Evolutionary conservation across 495 filamentous ascomycete species (phyloP), one percentile per base, ranked within the genome.

Genomic region (Annulohypoxylon bovei): DNA sequence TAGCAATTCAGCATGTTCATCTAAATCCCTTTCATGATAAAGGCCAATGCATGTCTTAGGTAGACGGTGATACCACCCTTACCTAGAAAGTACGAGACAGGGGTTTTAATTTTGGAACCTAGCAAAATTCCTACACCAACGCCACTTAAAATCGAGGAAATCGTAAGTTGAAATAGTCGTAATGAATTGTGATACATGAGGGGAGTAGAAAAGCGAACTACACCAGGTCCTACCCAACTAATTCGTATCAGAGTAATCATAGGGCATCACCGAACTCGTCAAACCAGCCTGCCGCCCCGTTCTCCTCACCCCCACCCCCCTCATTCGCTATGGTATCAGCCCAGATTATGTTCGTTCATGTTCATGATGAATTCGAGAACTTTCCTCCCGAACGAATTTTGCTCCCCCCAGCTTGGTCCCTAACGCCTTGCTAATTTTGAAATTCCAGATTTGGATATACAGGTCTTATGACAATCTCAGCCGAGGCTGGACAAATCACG

Each of bases 341-440:
- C 33, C 53, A 33, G 46, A 7, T 66, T 40, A 32, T 37, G 40
- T 50, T n/a, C 46, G 23, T 50, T 27, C 23, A 6, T 25, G 40
- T 46, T 64, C 23, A 39, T 56, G 23, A 39, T 22, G 32, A 50
- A 39, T 56, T 46, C 58, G 23, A 54, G 39, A 62, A 37, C 33
- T 12, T 62, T 47, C 62, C 59, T 47, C 52, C 53, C 49, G 33
- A 65, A 42, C 52, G 58, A 44, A 18, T 71, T 71, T 67, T 68
- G 22, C 71, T 39, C 53, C 61, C 64, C 57, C 30, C 22, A 28
- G 61, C 60, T 56, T 57, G 49, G 30, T 52, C 57, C 74, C 74
- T 72, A 66, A 76, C 74, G 74, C 74, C 74, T 72, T 75, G 74
- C 74, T 76, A 65, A 74, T 65, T 72, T 71, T 54, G 50, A 72